phyloP scores from a whole-genome alignment of 1,139 yeast species.

The Saccharomyces hybrid region DNA sequence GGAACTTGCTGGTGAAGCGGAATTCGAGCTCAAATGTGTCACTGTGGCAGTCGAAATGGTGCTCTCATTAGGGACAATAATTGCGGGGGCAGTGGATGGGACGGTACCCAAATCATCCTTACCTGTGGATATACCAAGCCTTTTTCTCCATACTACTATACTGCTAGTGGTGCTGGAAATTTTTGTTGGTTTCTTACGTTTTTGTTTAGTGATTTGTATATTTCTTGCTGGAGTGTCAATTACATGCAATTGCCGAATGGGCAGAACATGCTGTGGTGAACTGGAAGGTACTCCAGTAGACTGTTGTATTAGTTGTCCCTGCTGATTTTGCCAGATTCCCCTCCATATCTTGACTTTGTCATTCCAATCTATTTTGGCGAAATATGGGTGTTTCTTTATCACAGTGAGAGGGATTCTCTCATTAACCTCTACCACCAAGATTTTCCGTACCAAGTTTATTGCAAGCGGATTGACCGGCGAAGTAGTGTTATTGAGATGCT shows the following conservation, averaged over 20 bases:
- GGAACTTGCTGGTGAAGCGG: background rate
- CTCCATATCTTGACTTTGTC: constrained; percentile 63
- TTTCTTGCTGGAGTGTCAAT: constrained; percentile 24
- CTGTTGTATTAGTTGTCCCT: background rate
- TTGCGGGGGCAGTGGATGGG: background rate
- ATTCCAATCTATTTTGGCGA: constrained; percentile 57
- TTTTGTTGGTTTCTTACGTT: constrained; percentile 27
- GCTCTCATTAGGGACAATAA: background rate
- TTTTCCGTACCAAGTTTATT: constrained; percentile 45
- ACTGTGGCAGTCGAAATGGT: background rate
- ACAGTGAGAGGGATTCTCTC: constrained; percentile 56
- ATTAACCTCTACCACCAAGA: constrained; percentile 55
- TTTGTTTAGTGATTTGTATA: constrained; percentile 25
- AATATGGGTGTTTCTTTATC: constrained; percentile 71
- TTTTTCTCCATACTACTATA: constrained; percentile 32
- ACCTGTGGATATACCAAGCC: constrained; percentile 22
- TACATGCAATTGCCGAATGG: constrained; percentile 20
- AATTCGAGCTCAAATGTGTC: background rate
- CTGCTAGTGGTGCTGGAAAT: constrained; percentile 28
- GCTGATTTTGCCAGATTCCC: constrained; percentile 25
- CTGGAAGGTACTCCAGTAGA: background rate
- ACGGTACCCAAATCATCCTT: background rate
- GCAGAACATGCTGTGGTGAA: constrained; percentile 4
- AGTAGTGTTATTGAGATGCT: background rate
- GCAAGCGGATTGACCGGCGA: constrained; percentile 38